Evolutionary conservation across 331 rosid species (phyloP).

Genomic region (Dryas integrifolia): DNA sequence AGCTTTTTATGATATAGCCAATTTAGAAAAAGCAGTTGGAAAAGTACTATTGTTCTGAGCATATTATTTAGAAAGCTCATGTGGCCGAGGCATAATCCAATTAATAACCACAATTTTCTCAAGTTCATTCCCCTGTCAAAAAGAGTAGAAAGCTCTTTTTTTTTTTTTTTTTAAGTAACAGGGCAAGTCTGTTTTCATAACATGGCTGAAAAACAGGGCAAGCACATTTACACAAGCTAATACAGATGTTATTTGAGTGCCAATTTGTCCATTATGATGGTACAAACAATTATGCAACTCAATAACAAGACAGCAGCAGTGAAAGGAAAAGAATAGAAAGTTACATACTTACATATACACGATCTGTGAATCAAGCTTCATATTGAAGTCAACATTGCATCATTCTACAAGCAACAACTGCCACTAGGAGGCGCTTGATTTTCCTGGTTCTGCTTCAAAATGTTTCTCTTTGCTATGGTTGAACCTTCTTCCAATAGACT

Average conservation of each 20-base stretch:
- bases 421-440: conserved; percentile 45
- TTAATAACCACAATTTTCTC: neutral
- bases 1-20: neutral
- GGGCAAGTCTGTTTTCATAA: conserved; percentile 3
- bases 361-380: conserved; percentile 34
- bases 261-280: conserved; percentile 27
- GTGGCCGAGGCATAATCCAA: too few species aligned
- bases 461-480: conserved; percentile 63
- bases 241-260: conserved; percentile 28
- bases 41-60: too few species aligned
- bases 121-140: neutral
- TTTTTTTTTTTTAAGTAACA: neutral
- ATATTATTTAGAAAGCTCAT: neutral
- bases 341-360: conserved; percentile 60
- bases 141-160: neutral
- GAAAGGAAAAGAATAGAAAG: conserved; percentile 17
- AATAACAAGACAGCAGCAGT: conserved; percentile 27
- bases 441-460: conserved; percentile 66
- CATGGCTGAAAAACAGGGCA: conserved; percentile 7
- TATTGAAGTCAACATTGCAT: conserved; percentile 9
- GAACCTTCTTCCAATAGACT: conserved; percentile 92
- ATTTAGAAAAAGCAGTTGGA: neutral
- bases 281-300: conserved; percentile 35
- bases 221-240: conserved; percentile 52
- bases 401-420: conserved; percentile 62